phyloP scores from a whole-genome alignment of 75 land plant genomes.

The Isoetes taiwanensis region DNA sequence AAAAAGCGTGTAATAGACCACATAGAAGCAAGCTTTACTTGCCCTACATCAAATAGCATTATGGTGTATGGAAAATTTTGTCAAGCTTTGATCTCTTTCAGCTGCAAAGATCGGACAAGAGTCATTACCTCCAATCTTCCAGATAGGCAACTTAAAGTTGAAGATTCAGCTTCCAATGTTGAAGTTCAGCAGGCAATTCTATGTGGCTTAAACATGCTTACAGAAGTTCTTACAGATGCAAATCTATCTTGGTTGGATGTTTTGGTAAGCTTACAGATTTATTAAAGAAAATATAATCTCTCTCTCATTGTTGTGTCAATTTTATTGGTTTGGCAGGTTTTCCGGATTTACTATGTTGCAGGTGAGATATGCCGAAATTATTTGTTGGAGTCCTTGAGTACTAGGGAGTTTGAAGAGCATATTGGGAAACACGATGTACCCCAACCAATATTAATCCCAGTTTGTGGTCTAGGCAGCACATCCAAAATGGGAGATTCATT shows the following conservation, averaged over 20 bases:
- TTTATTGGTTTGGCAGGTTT: conserved; percentile 9
- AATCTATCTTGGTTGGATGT: background rate
- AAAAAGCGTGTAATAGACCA: too few species aligned
- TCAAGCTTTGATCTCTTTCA: too few species aligned
- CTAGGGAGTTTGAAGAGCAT: background rate
- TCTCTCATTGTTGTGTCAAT: background rate
- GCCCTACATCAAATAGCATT: too few species aligned
- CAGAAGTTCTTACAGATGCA: background rate
- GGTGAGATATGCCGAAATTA: background rate
- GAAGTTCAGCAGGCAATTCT: background rate
- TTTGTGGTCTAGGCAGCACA: conserved; percentile 3
- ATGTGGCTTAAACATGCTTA: background rate
- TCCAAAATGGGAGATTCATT: background rate
- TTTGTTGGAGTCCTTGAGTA: background rate
- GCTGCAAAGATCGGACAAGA: too few species aligned
- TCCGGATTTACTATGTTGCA: conserved; percentile 17
- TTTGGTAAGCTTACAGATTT: too few species aligned
- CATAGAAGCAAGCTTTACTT: too few species aligned
- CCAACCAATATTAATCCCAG: conserved; percentile 15
- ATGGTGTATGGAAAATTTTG: too few species aligned
- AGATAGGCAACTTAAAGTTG: background rate
- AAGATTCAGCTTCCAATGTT: background rate
- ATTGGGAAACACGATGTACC: background rate
- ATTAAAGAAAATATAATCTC: too few species aligned
- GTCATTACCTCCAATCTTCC: background rate